Evolutionary conservation across 73 alveolate genomes (phyloP).

Genomic region (Paraurostyla sp.): DNA sequence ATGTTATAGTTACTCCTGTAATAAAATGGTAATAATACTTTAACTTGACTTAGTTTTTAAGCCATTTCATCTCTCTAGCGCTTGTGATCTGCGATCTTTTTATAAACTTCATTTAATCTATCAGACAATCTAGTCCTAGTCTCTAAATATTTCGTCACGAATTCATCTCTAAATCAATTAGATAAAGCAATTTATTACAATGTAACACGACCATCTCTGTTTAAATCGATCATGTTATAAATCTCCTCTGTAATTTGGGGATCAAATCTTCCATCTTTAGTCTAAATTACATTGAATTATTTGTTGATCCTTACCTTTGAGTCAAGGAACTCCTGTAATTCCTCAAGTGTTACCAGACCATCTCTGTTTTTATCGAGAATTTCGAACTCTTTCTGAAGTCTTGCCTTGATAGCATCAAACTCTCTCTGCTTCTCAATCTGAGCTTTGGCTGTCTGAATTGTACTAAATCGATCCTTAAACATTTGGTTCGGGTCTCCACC

Average conservation of each 20-base stretch:
- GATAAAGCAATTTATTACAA: slow-evolving; percentile 36
- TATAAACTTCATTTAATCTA: slow-evolving; percentile 47
- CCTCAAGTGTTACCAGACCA: slow-evolving; percentile 47
- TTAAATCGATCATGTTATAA: slow-evolving; percentile 50
- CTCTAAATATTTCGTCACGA: slow-evolving; percentile 45
- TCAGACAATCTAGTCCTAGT: slow-evolving; percentile 44
- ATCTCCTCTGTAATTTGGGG: slow-evolving; percentile 58
- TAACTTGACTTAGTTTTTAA: slow-evolving; percentile 43
- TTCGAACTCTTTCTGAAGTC: slow-evolving; percentile 50
- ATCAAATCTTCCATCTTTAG: slow-evolving; percentile 59
- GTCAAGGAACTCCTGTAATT: slow-evolving; percentile 46
- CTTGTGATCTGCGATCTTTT: slow-evolving; percentile 58
- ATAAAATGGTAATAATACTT: slow-evolving; percentile 20
- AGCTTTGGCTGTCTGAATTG: slow-evolving; percentile 17
- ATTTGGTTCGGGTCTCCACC: slow-evolving; percentile 41
- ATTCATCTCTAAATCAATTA: slow-evolving; percentile 39
- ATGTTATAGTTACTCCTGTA: too few species aligned
- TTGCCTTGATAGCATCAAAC: slow-evolving; percentile 15
- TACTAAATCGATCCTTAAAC: slow-evolving; percentile 38
- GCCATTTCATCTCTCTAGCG: slow-evolving; percentile 60
- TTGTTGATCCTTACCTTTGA: slow-evolving; percentile 12
- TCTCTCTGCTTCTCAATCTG: slow-evolving; percentile 61
- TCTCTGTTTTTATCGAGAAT: slow-evolving; percentile 21
- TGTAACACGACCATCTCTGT: slow-evolving; percentile 60
- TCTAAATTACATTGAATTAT: background rate